phyloP scores from a whole-genome alignment of 371 early-diverging fungal species.

The Mucor piriformis region DNA sequence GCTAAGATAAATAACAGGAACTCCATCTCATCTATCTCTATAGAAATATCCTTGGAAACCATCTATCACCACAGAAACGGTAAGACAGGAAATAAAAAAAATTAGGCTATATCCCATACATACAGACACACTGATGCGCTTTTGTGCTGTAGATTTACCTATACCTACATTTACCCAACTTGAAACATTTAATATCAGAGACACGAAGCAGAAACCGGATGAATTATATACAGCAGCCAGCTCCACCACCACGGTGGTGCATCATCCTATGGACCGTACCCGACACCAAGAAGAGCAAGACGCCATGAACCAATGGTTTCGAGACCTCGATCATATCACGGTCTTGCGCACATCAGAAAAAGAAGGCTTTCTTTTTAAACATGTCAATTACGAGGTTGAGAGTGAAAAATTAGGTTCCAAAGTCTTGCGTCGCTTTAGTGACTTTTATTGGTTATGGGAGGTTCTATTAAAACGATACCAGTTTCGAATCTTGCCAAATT shows the following conservation, averaged over 20 bases:
- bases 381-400: constrained; percentile 79
- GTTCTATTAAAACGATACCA: constrained; percentile 75
- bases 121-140: background rate
- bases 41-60: constrained; percentile 41
- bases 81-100: constrained; percentile 7
- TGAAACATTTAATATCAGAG: constrained; percentile 6
- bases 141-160: constrained; percentile 31
- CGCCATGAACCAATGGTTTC: constrained; percentile 39
- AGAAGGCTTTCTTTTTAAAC: constrained; percentile 82
- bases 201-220: background rate
- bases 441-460: constrained; percentile 85
- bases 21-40: background rate
- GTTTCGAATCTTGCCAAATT: constrained; percentile 68
- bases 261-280: too few relatives aligned
- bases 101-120: background rate
- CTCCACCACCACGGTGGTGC: background rate
- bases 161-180: constrained; percentile 24
- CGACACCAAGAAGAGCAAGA: constrained; percentile 15
- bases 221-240: too few relatives aligned
- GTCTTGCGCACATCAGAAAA: constrained; percentile 63
- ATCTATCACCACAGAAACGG: constrained; percentile 40
- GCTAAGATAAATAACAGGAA: background rate
- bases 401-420: constrained; percentile 63
- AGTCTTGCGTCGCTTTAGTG: constrained; percentile 82
- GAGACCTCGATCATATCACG: constrained; percentile 50